Conservation (phyloP, 2,329 filamentous ascomycete genomes). For the Lasiodiplodia gonubiensis region DNA sequence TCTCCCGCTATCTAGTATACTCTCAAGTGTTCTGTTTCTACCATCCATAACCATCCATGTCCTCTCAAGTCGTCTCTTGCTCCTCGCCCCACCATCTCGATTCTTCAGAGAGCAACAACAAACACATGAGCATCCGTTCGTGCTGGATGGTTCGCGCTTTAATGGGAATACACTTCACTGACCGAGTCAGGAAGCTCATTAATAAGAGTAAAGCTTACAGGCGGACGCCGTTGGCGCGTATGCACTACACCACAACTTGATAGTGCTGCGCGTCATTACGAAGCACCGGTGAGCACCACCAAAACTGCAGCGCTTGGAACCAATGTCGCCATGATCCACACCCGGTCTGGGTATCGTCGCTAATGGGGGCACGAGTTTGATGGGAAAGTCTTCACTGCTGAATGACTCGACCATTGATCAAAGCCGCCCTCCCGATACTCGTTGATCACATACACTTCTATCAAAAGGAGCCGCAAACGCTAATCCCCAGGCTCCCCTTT, state of each 20-base stretch:
- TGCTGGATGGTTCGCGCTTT: not conserved
- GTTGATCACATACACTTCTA: not conserved
- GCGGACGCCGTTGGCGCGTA: not conserved
- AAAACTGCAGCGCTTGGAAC: not conserved
- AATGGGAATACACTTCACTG: not conserved
- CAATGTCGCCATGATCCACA: not conserved
- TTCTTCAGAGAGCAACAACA: not conserved
- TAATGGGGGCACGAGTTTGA: not conserved
- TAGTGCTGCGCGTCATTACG: not conserved
- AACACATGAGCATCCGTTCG: not conserved
- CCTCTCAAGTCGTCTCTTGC: not conserved
- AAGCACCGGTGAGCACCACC: conserved; percentile 4
- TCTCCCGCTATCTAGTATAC: too few relatives aligned
- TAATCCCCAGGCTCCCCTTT: not conserved
- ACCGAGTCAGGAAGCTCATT: not conserved
- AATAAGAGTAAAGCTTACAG: not conserved
- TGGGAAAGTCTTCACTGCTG: not conserved
- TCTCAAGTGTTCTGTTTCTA: too few relatives aligned
- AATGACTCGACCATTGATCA: not conserved
- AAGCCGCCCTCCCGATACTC: not conserved
- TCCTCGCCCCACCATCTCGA: not conserved
- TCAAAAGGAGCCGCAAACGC: not conserved
- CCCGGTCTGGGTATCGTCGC: not conserved
- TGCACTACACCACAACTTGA: not conserved
- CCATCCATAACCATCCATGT: too few relatives aligned